Evolutionary conservation across 345 rosid species (phyloP), one percentile per base, ranked within the genome.

Genomic region (Draba incana): DNA sequence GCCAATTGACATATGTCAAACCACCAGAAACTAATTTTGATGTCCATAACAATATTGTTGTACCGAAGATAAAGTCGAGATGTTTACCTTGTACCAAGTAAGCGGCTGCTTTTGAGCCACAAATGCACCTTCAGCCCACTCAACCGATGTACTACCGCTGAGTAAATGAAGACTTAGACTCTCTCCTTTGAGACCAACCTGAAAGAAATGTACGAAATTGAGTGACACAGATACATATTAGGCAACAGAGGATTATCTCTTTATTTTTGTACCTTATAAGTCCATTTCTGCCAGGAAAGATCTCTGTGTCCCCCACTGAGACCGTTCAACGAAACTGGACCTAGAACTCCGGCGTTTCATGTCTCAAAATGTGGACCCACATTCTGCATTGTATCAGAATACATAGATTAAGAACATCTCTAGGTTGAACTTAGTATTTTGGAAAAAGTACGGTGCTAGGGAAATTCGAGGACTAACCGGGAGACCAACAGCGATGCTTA

Each of bases 111-210:
- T 89, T 72, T 56, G 82, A 31, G 98, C 72, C 48, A 89, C 98
- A 3, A 80, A 75, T 70, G 96, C 83, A 52, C 99, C 93, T 60
- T 80, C 76, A 10, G 86, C 84, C 99, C 99, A 95, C 79, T 92
- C 99, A 49, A 89, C 98, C 1, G 90, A 81, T 47, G 98, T 69
- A 73, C 90, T 88, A 42, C 98, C 98, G n/a, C 86, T 85, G 20
- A 95, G 81, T 10, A 97, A 86, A 81, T 89, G 99, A 74, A 95
- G 98, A 74, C 82, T 82, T 79, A 92, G 58, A 47, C 80, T 84
- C 82, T 95, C 98, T 76, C 99, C 99, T 63, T 81, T 81, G n/a
- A 95, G 92, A 72, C 99, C 99, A 74, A 94, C 77, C 98, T 93
- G 83, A 71, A 66, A 37, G 39, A 65, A 31, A 16, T 8, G 61